Evolutionary conservation across 495 filamentous ascomycete genomes (phyloP).

Genomic region (Ascobolus immersus): DNA sequence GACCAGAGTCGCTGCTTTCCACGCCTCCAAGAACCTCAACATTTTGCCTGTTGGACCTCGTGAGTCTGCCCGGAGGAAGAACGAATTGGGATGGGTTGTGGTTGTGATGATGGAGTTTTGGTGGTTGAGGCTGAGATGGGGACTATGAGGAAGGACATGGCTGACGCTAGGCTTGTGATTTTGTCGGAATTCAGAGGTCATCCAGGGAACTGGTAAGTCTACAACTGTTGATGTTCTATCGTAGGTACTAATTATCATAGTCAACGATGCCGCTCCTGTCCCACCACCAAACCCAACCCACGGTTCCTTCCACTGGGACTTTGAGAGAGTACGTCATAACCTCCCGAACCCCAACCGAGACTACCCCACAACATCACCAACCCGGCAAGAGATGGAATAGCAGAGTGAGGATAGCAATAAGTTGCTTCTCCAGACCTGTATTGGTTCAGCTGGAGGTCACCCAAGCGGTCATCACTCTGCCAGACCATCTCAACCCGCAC

Average conservation of each 20-base stretch:
- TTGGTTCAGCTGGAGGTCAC: no score
- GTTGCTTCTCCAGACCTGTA: no score
- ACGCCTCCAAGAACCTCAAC: slow-evolving; percentile 37
- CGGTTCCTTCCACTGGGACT: slow-evolving; percentile 95
- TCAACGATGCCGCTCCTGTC: slow-evolving; percentile 68
- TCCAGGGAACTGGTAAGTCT: slow-evolving; percentile 53
- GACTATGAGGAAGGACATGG: background rate
- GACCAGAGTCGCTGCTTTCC: slow-evolving; percentile 33
- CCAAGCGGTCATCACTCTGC: no score
- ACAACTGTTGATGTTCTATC: background rate
- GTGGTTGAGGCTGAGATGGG: slow-evolving; percentile 4
- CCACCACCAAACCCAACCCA: slow-evolving; percentile 44
- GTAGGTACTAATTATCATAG: slow-evolving; percentile 22
- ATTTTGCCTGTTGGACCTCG: slow-evolving; percentile 46
- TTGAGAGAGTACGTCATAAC: slow-evolving; percentile 56
- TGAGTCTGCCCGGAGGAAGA: slow-evolving; percentile 21
- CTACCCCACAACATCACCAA: no score
- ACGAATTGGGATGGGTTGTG: slow-evolving; percentile 11
- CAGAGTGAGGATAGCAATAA: no score
- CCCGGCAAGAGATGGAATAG: no score
- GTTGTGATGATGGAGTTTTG: slow-evolving; percentile 13
- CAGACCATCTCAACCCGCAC: no score
- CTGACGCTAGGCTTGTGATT: background rate
- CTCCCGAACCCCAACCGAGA: no score
- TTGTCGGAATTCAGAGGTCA: slow-evolving; percentile 29